Conservation (phyloP, 2,329 filamentous ascomycete genomes). For the Remersonia thermophila region DNA sequence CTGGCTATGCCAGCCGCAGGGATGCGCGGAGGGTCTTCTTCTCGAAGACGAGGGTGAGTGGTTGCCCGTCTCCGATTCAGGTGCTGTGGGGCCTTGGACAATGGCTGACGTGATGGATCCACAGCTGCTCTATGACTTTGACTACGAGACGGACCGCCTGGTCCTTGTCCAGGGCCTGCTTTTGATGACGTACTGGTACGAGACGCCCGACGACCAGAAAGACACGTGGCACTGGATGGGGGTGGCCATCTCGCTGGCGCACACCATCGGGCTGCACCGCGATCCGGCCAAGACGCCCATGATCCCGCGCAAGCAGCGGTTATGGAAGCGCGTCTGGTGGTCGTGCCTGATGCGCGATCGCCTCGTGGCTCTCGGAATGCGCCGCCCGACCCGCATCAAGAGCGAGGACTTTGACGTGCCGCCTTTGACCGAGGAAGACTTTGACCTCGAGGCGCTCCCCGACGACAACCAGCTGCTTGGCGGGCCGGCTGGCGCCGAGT, state of each 20-base stretch:
- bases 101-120: not conserved
- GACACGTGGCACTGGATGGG: conserved; percentile 99
- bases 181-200: conserved; percentile 95
- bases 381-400: conserved; percentile 82
- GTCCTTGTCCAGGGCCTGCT: conserved; percentile 78
- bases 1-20: conserved; percentile 67
- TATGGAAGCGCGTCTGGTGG: conserved; percentile 98
- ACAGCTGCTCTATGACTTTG: conserved; percentile 81
- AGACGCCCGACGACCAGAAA: conserved; percentile 92
- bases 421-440: conserved; percentile 75
- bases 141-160: conserved; percentile 84
- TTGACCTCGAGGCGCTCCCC: conserved; percentile 60
- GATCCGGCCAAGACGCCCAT: conserved; percentile 69
- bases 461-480: conserved; percentile 58
- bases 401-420: conserved; percentile 88
- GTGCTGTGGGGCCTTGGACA: not conserved
- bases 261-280: conserved; percentile 86
- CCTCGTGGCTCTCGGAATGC: conserved; percentile 85
- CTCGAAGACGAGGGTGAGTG: conserved; percentile 66
- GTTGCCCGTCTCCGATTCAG: not conserved
- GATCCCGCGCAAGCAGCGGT: conserved; percentile 57
- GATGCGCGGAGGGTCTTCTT: conserved; percentile 81
- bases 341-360: conserved; percentile 92
- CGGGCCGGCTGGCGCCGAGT: conserved; percentile 34
- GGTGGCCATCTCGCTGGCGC: conserved; percentile 80